These are phyloP conservation scores for Cutaneotrichosporon daszewskae DNA, from an alignment of 1,284 basidiomycete genomes.

Conservation along the genomic window DNA sequence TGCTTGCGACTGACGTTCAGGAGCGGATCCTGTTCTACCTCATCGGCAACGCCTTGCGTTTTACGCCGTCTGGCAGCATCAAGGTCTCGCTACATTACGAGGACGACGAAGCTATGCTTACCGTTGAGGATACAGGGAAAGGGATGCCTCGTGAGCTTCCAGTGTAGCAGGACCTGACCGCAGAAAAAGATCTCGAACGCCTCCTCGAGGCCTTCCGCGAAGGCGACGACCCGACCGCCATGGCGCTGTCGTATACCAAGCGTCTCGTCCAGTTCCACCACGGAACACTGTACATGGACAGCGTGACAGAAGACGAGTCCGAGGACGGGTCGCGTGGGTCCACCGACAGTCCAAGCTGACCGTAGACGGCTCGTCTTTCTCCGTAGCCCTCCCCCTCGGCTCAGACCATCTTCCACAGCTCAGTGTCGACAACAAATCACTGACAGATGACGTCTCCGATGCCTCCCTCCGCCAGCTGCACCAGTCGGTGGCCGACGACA, in stretches of 20 bases:
- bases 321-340: too few relatives aligned
- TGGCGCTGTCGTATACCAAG: not conserved
- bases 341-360: too few relatives aligned
- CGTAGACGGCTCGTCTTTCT: not conserved
- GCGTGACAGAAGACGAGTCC: not conserved
- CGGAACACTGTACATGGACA: not conserved
- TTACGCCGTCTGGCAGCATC: not conserved
- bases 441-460: not conserved
- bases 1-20: too few relatives aligned
- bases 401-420: not conserved
- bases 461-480: not conserved
- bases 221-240: too few relatives aligned
- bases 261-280: not conserved
- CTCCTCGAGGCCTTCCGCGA: too few relatives aligned
- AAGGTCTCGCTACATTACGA: not conserved
- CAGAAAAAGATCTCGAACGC: too few relatives aligned
- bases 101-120: not conserved
- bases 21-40: conserved; percentile 37
- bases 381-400: not conserved
- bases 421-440: not conserved
- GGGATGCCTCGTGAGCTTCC: too few relatives aligned
- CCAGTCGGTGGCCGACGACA: not conserved
- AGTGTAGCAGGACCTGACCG: too few relatives aligned
- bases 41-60: conserved; percentile 27
- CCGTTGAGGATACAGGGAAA: too few relatives aligned